Base-by-base conservation (phyloP, 352 stramenopile species). In the Globisporangium takayamanum region DNA sequence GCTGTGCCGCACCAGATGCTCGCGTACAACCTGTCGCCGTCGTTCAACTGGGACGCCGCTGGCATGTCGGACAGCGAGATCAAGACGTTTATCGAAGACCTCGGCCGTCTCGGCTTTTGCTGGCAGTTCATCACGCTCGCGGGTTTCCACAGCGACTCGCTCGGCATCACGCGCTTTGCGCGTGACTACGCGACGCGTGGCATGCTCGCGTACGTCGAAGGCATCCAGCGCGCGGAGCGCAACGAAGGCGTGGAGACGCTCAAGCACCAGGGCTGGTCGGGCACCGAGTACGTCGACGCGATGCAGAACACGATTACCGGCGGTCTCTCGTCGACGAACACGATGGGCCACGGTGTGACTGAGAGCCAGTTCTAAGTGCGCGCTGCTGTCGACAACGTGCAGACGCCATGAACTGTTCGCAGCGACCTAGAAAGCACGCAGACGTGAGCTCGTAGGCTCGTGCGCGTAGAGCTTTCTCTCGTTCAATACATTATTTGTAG, bases 51-150 rank as follows among this genome's bases (percentile, higher is more conserved):
- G 97, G 95, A 99, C 68, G 91, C 91, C 33, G 96, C 94, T 20
- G 95, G 95, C 22, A 98, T 99, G 92, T 92, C 80, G 36, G 95
- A 99, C 64, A 70, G 66, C 33, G 74, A 98, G 68, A 96, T 99
- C 59, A 80, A 85, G 48, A 84, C 74, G 22, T 99, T 99, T 75
- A 97, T 99, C 61, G 87, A 95, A 48, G 95, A 98, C 58, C 77
- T 99, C 44, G 97, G 89, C 33, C 81, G 84, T 44, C 78, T 99
- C 56, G 97, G 97, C 59, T 99, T 97, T 75, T 95, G 90, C 53
- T 99, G 95, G 94, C 96, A 99, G 80, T 99, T 99, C 74, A 99
- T 99, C 61, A 99, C 97, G 51, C 84, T 99, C 47, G 96, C 96
- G 55, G 97, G 97, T 59, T 99, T 99, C 83, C 97, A 99, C 84